Percentiles rank a stretch among this genome's conserved stretches.
phyloP scores from a whole-genome alignment of 2,329 filamentous ascomycete genomes.

The Dothistroma septosporum region DNA sequence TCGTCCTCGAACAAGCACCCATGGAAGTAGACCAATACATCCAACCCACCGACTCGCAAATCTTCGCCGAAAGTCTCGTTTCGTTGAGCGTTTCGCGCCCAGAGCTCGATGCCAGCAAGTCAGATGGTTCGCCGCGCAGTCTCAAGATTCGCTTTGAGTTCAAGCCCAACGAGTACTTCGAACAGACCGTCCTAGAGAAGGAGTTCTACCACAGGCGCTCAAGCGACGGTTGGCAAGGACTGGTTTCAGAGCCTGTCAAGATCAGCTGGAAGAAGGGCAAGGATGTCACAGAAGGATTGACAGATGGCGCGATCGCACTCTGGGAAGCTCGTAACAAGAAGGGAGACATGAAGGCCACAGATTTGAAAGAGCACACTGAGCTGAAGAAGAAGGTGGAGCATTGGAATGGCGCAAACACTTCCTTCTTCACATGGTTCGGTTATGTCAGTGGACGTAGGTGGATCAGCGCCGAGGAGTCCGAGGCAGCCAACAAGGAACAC shows the following conservation, averaged over 20 bases:
- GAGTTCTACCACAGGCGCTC: slow-evolving; percentile 79
- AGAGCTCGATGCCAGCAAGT: slow-evolving; percentile 57
- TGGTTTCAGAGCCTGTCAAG: slow-evolving; percentile 83
- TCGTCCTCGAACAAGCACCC: slow-evolving; percentile 83
- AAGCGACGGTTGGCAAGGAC: slow-evolving; percentile 64
- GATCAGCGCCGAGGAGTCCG: slow-evolving; percentile 68
- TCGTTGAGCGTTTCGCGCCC: slow-evolving; percentile 72
- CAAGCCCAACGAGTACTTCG: slow-evolving; percentile 74
- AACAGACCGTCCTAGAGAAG: slow-evolving; percentile 76
- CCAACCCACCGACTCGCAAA: slow-evolving; percentile 69
- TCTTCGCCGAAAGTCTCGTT: slow-evolving; percentile 66
- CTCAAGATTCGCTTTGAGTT: slow-evolving; percentile 76
- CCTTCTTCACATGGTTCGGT: slow-evolving; percentile 88
- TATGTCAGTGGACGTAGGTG: slow-evolving; percentile 62
- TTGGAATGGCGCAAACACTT: slow-evolving; percentile 46
- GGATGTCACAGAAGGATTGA: slow-evolving; percentile 77
- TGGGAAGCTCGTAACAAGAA: slow-evolving; percentile 59
- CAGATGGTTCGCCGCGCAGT: slow-evolving; percentile 65
- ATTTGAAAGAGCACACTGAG: slow-evolving; percentile 53
- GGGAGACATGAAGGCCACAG: slow-evolving; percentile 39
- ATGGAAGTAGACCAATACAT: slow-evolving; percentile 84
- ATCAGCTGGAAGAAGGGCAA: slow-evolving; percentile 76
- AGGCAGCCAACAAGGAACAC: slow-evolving; percentile 57
- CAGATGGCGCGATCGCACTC: slow-evolving; percentile 67
- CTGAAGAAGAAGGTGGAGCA: slow-evolving; percentile 52